Evolutionary conservation across 306 rosid species (phyloP).

Genomic region (Castanea sativa): DNA sequence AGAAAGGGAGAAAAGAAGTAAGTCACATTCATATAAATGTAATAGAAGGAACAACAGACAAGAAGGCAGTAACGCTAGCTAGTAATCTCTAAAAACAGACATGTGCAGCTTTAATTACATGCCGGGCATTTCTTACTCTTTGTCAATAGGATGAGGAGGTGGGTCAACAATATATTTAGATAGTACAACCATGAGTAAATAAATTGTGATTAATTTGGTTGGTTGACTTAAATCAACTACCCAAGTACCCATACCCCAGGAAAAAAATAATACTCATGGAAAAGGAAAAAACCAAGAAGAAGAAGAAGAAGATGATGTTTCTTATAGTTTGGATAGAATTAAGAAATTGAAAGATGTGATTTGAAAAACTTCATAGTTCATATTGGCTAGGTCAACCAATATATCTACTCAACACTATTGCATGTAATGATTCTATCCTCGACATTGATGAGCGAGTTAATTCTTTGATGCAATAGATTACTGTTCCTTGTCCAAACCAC

Average conservation of each 20-base stretch:
- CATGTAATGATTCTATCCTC: background rate
- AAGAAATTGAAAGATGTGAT: background rate
- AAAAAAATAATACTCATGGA: too few species aligned
- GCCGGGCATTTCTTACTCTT: background rate
- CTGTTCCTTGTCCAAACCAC: conserved; percentile 3
- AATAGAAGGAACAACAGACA: background rate
- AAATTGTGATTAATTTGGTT: background rate
- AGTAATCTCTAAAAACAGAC: background rate
- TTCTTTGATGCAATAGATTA: conserved; percentile 6
- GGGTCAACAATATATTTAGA: background rate
- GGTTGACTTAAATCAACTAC: background rate
- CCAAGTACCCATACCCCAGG: too few species aligned
- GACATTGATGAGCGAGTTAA: background rate
- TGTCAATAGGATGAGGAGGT: background rate
- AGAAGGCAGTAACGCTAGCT: background rate
- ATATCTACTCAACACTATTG: background rate
- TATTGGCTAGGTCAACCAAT: background rate
- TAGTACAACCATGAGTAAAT: background rate
- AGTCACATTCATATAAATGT: background rate
- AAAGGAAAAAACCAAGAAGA: background rate
- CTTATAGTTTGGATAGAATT: background rate
- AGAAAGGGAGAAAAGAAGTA: too few species aligned
- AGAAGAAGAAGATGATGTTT: background rate
- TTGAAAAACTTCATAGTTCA: background rate
- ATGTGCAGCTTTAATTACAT: background rate